Percentiles rank a stretch among this genome's conserved stretches.
Evolutionary conservation across 73 alveolate species (phyloP).

Genomic region (Uronychia setigera): DNA sequence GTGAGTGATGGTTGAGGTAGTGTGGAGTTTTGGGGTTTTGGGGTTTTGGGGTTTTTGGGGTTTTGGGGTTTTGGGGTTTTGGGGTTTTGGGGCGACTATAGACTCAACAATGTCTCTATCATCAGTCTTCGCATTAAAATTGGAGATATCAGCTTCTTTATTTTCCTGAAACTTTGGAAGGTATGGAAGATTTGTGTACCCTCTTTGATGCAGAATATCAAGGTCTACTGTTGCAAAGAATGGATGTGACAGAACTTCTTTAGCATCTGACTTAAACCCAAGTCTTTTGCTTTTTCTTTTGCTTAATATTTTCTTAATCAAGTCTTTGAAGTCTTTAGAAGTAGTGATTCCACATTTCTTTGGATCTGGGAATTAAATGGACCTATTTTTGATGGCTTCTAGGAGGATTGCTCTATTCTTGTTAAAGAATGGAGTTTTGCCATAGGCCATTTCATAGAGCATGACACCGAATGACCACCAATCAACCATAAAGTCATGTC

Average conservation of each 20-base stretch:
- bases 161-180: constrained; percentile 38
- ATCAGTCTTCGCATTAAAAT: neutral
- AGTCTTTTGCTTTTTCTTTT: constrained; percentile 71
- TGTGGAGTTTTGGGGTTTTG: too few species aligned
- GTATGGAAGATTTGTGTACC: constrained; percentile 55
- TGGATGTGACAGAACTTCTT: constrained; percentile 31
- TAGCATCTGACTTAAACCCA: constrained; percentile 54
- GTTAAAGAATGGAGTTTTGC: constrained; percentile 88
- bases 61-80: too few species aligned
- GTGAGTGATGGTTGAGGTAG: too few species aligned
- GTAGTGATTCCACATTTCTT: constrained; percentile 22
- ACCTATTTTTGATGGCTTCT: constrained; percentile 26
- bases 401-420: constrained; percentile 74
- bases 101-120: neutral
- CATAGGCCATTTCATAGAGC: constrained; percentile 81
- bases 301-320: constrained; percentile 61
- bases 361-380: constrained; percentile 42
- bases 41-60: too few species aligned
- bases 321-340: constrained; percentile 64
- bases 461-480: constrained; percentile 94
- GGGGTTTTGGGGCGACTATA: neutral
- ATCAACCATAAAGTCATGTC: constrained; percentile 82
- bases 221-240: constrained; percentile 37
- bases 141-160: constrained; percentile 22
- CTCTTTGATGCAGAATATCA: neutral